Conservation (phyloP, 2,329 filamentous ascomycete species). For the Pestalotiopsis fici region DNA sequence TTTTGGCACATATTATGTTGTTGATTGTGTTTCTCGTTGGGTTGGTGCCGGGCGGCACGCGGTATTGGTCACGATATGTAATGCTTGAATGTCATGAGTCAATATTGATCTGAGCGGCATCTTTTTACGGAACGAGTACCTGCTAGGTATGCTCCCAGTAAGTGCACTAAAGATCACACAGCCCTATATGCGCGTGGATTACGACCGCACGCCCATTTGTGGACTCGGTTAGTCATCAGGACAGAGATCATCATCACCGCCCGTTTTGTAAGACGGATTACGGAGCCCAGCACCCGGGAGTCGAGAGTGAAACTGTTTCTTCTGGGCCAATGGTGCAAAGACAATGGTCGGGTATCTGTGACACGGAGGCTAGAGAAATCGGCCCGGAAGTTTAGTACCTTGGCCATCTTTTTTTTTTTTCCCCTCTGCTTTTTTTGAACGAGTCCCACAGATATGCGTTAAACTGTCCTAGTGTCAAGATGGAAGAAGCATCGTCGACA, state of each 20-base stretch:
- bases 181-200: background rate
- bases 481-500: background rate
- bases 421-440: background rate
- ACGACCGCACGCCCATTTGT: background rate
- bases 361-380: background rate
- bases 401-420: background rate
- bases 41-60: background rate
- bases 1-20: background rate
- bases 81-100: background rate
- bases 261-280: no score
- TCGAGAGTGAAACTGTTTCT: background rate
- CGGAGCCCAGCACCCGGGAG: background rate
- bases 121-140: background rate
- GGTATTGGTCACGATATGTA: background rate
- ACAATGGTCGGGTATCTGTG: background rate
- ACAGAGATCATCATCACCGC: background rate
- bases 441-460: no score
- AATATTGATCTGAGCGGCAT: background rate
- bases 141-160: background rate
- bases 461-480: background rate
- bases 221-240: constrained; percentile 3
- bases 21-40: background rate
- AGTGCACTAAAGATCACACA: background rate
- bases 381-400: background rate
- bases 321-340: background rate